These are phyloP conservation scores for Kurtzmaniella quercitrusa DNA, from an alignment of 1,139 yeast species.

Conservation along the genomic window DNA sequence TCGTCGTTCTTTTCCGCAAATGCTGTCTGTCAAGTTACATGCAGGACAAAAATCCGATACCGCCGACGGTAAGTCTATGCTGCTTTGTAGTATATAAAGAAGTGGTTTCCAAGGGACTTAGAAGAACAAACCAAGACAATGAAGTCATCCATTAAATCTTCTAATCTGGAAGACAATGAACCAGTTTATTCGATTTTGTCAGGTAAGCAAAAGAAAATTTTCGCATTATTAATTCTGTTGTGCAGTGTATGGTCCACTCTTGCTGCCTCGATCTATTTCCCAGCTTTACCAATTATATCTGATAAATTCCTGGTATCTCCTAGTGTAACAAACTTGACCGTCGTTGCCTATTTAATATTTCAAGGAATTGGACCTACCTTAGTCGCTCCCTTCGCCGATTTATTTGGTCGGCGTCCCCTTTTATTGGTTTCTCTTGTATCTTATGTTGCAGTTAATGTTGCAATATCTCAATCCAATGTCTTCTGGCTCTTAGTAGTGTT, in stretches of 20 bases:
- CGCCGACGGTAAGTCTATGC: too few relatives aligned
- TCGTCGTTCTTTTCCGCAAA: background rate
- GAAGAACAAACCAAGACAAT: background rate
- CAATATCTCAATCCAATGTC: constrained; percentile 18
- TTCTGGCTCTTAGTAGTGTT: constrained; percentile 24
- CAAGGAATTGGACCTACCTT: constrained; percentile 71
- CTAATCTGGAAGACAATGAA: too few relatives aligned
- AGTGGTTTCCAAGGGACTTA: background rate
- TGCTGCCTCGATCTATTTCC: constrained; percentile 71
- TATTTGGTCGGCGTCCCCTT: constrained; percentile 66
- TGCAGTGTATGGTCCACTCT: constrained; percentile 57
- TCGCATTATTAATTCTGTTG: constrained; percentile 18
- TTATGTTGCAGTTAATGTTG: constrained; percentile 20
- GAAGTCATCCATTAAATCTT: background rate
- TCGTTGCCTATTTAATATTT: constrained; percentile 65
- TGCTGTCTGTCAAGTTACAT: background rate
- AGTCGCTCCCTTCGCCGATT: constrained; percentile 63
- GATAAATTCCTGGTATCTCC: constrained; percentile 48
- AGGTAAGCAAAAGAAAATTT: constrained; percentile 10
- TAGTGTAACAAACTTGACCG: constrained; percentile 57
- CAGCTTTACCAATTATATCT: constrained; percentile 57
- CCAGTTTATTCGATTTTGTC: constrained; percentile 14
- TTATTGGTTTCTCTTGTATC: constrained; percentile 42
- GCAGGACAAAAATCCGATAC: constrained; percentile 12
- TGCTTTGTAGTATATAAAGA: too few relatives aligned